Percentiles rank a stretch among this genome's conserved stretches.
Conservation (phyloP, 257 asterid genomes). For the Thymus quinquecostatus region DNA sequence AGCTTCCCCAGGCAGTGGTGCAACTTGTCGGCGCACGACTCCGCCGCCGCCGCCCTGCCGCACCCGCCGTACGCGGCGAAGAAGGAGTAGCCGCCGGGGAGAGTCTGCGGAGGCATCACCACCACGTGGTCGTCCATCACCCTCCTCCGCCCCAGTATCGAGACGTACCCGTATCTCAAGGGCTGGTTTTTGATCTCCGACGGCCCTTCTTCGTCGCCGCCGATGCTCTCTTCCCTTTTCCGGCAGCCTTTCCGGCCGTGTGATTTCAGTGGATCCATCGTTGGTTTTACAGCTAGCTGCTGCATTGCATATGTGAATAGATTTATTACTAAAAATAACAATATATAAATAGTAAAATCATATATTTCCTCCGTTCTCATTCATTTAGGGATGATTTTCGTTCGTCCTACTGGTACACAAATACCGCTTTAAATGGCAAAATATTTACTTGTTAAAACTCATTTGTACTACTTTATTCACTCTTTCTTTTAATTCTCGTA, state of each 20-base stretch:
- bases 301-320: not conserved
- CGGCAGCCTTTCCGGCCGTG: slow-evolving; percentile 21
- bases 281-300: not conserved
- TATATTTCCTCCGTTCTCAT: no score
- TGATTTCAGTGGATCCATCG: not conserved
- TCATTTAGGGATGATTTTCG: no score
- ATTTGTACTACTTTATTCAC: no score
- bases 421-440: no score
- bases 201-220: slow-evolving; percentile 4
- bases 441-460: no score
- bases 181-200: not conserved
- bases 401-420: no score
- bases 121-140: slow-evolving; percentile 60
- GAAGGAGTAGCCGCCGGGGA: slow-evolving; percentile 42
- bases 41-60: slow-evolving; percentile 50
- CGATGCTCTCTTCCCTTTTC: not conserved
- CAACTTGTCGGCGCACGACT: slow-evolving; percentile 47
- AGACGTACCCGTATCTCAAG: slow-evolving; percentile 39
- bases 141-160: slow-evolving; percentile 65
- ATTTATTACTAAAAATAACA: no score
- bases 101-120: slow-evolving; percentile 34
- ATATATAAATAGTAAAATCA: no score
- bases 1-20: slow-evolving; percentile 44
- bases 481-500: no score
- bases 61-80: slow-evolving; percentile 64